phyloP scores from a whole-genome alignment of 441 rosid genomes.

The Flueggea neowawraea region DNA sequence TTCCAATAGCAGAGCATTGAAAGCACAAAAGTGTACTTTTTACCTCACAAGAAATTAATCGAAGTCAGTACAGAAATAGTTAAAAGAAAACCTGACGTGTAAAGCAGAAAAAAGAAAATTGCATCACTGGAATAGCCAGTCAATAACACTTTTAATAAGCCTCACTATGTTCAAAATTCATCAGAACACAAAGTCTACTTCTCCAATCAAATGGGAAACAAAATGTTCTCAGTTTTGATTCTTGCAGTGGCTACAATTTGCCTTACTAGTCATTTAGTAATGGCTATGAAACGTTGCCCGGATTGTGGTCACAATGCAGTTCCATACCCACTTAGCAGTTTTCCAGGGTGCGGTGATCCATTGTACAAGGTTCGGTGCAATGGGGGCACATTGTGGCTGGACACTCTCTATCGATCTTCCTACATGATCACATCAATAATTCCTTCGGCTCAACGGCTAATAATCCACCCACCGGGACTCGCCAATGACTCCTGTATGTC shows the following conservation, averaged over 20 bases:
- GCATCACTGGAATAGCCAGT: too few species aligned
- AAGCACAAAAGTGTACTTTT: too few species aligned
- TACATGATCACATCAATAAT: conserved; percentile 42
- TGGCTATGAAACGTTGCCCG: conserved; percentile 39
- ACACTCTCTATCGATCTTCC: conserved; percentile 31
- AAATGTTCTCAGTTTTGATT: background rate
- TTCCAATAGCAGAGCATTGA: too few species aligned
- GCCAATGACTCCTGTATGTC: conserved; percentile 38
- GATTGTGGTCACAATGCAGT: conserved; percentile 45
- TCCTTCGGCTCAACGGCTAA: conserved; percentile 34
- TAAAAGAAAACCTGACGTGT: too few species aligned
- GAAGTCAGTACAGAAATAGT: too few species aligned
- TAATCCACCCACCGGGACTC: conserved; percentile 38
- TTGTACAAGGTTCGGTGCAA: conserved; percentile 42
- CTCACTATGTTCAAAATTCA: too few species aligned
- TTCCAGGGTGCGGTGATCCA: conserved; percentile 43
- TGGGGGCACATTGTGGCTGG: conserved; percentile 27
- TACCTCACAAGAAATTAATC: too few species aligned
- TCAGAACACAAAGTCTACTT: background rate
- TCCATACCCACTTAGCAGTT: conserved; percentile 54
- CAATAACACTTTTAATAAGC: too few species aligned
- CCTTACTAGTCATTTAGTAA: background rate
- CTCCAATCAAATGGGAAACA: background rate
- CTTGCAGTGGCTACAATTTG: background rate
- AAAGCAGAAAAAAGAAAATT: too few species aligned